These are phyloP conservation scores for Alternaria ethzedia DNA, from an alignment of 2,329 filamentous ascomycete genomes.

Conservation along the genomic window DNA sequence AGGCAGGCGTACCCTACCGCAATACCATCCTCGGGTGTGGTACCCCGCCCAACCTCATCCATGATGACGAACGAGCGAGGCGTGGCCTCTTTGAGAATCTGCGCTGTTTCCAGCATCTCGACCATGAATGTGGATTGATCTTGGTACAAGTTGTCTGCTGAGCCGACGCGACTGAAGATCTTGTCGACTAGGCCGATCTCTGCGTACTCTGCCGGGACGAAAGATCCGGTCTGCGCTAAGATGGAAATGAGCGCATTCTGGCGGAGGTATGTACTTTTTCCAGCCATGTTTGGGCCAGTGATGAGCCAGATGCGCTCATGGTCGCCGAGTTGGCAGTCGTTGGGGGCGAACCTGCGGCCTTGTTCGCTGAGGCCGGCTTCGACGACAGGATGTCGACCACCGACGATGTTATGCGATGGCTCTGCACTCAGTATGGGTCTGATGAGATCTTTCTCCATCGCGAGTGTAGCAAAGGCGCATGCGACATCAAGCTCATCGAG, in stretches of 20 bases:
- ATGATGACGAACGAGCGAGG: conserved; percentile 88
- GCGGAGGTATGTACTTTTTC: conserved; percentile 93
- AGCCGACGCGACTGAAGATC: conserved; percentile 85
- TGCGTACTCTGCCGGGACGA: conserved; percentile 86
- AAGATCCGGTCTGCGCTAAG: conserved; percentile 89
- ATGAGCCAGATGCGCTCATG: conserved; percentile 73
- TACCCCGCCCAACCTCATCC: conserved; percentile 96
- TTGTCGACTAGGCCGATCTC: conserved; percentile 93
- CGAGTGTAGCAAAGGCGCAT: conserved; percentile 82
- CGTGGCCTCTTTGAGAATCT: conserved; percentile 86
- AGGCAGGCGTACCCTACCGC: conserved; percentile 90
- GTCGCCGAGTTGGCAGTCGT: conserved; percentile 85
- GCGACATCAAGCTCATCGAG: conserved; percentile 93
- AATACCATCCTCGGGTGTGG: conserved; percentile 88
- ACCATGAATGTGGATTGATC: conserved; percentile 99
- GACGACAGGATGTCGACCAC: conserved; percentile 90
- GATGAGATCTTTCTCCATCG: conserved; percentile 73
- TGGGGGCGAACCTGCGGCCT: conserved; percentile 81
- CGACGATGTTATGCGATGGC: conserved; percentile 75
- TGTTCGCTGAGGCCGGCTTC: conserved; percentile 80
- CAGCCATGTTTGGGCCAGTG: conserved; percentile 95
- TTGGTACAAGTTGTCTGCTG: conserved; percentile 91
- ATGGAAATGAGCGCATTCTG: conserved; percentile 96
- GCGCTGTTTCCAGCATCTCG: conserved; percentile 96
- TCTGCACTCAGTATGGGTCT: conserved; percentile 73